phyloP scores from a whole-genome alignment of 2,329 filamentous ascomycete genomes.

The Ophiostoma fasciatum region DNA sequence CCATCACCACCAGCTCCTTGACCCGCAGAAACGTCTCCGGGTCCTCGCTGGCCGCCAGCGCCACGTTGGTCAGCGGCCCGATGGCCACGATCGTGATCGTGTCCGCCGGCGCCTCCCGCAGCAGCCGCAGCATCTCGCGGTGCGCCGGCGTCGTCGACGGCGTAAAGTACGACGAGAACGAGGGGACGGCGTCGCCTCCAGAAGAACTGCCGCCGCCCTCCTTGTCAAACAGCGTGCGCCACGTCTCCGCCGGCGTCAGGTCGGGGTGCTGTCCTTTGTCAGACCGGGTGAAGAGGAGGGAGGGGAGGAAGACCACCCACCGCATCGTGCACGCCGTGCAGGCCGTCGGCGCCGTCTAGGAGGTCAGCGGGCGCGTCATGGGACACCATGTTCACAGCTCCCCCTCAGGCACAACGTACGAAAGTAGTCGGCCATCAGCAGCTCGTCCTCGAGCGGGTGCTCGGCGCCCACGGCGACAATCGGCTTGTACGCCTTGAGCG shows the following conservation, averaged over 20 bases:
- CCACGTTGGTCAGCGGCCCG: slow-evolving; percentile 87
- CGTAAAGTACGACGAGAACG: slow-evolving; percentile 50
- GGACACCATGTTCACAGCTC: too few relatives aligned
- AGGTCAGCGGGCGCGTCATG: too few relatives aligned
- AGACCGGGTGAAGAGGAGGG: too few relatives aligned
- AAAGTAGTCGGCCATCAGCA: slow-evolving; percentile 72
- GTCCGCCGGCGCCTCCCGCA: slow-evolving; percentile 66
- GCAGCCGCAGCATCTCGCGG: slow-evolving; percentile 75
- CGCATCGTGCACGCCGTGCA: slow-evolving; percentile 57
- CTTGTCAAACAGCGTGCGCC: slow-evolving; percentile 52
- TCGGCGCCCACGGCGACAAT: slow-evolving; percentile 77
- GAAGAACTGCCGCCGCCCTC: slow-evolving; percentile 12
- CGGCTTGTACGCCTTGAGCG: slow-evolving; percentile 59
- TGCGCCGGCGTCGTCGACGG: slow-evolving; percentile 62
- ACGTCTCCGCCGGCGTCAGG: slow-evolving; percentile 57
- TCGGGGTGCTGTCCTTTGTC: slow-evolving; percentile 41
- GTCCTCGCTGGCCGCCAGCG: slow-evolving; percentile 75
- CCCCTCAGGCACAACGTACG: slow-evolving; percentile 50
- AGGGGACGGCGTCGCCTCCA: slow-evolving; percentile 22
- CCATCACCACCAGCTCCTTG: slow-evolving; percentile 93
- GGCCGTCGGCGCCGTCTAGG: slow-evolving; percentile 60
- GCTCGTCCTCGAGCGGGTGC: slow-evolving; percentile 70
- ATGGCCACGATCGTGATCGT: slow-evolving; percentile 84
- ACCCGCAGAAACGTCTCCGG: slow-evolving; percentile 76
- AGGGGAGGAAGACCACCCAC: slow-evolving; percentile 18